Percentiles rank a stretch among this genome's conserved stretches.
Conservation (phyloP, 176 grass and related monocot species). For the Aechmea fasciata region DNA sequence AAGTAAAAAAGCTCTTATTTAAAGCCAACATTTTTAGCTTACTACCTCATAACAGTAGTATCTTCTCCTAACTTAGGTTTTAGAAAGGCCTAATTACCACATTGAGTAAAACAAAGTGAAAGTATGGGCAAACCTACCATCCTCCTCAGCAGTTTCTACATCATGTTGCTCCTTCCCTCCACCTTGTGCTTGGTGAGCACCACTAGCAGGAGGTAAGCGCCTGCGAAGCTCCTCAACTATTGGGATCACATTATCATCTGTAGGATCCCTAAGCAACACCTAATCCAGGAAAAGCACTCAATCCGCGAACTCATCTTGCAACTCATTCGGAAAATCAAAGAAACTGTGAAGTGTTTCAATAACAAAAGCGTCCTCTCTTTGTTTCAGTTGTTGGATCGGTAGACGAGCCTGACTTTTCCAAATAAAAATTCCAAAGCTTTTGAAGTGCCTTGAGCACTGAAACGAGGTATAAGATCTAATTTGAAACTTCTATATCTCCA, state of each 20-base stretch:
- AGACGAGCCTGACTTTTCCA: not conserved
- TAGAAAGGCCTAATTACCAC: not conserved
- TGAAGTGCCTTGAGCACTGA: too few relatives aligned
- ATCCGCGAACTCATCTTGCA: not conserved
- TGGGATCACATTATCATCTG: slow-evolving; percentile 76
- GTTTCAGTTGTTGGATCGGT: too few relatives aligned
- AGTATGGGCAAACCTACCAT: slow-evolving; percentile 38
- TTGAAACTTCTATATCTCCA: too few relatives aligned
- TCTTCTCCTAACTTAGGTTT: not conserved
- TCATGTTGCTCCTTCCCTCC: slow-evolving; percentile 60
- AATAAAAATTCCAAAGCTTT: not conserved
- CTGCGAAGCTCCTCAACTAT: slow-evolving; percentile 79
- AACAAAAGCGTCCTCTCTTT: too few relatives aligned
- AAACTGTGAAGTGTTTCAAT: too few relatives aligned
- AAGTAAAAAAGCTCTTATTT: too few relatives aligned
- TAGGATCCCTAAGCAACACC: slow-evolving; percentile 86
- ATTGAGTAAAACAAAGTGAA: not conserved
- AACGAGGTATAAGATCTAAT: too few relatives aligned
- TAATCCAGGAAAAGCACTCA: slow-evolving; percentile 10
- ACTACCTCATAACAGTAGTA: not conserved
- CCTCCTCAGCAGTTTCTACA: slow-evolving; percentile 56
- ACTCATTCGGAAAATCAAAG: too few relatives aligned
- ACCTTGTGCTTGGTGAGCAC: slow-evolving; percentile 15
- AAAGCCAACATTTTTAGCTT: too few relatives aligned
- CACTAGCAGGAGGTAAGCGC: slow-evolving; percentile 38